Evolutionary conservation across 1,139 yeast species (phyloP), one percentile per base, ranked within the genome.

Genomic region (Taphrina pruni): DNA sequence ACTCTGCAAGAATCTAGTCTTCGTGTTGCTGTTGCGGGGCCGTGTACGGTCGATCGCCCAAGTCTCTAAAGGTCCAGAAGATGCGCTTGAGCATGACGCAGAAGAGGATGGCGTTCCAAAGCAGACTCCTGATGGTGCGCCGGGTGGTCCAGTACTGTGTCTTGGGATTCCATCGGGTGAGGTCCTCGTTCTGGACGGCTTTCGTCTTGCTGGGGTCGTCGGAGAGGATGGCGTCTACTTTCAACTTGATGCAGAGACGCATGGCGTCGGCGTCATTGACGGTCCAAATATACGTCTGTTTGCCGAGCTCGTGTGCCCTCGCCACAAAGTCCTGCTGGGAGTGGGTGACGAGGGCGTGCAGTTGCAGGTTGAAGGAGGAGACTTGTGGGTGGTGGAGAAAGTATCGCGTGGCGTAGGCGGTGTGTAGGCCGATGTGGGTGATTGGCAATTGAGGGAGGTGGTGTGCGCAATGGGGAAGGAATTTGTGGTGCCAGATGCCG

Each of bases 231-330:
- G 92, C 94, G 71, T 85, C 84, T 68, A 85, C 81, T 69, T 88
- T 87, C 8, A 81, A 75, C 57, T 79, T 81, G 17, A 81, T 79
- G 50, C 67, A 64, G 79, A 83, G 81, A 64, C 80, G 76, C 81
- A 83, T 80, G 54, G 79, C 79, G 35, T 75, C 74, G 11, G 77
- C 76, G 26, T 78, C 75, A 77, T 93, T 93, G 57, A 91, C 83
- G 0, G 98, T 93, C 98, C 98, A 93, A 26, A 89, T 80, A 78
- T 86, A 90, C 17, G 90, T 79, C 65, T 83, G 82, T 69, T 88
- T 77, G 68, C 84, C 80, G 60, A 85, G 81, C 4, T 79, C 71
- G 26, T 81, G 74, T 26, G 83, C 78, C 3, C 80, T 79, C 0
- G 77, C 71, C 66, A 81, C 74, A 20, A 81, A 72, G 1, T 75